Evolutionary conservation across 78 protist genomes (phyloP), one percentile per base, ranked within the genome.

Genomic region (Dictyostelium firmibasis): DNA sequence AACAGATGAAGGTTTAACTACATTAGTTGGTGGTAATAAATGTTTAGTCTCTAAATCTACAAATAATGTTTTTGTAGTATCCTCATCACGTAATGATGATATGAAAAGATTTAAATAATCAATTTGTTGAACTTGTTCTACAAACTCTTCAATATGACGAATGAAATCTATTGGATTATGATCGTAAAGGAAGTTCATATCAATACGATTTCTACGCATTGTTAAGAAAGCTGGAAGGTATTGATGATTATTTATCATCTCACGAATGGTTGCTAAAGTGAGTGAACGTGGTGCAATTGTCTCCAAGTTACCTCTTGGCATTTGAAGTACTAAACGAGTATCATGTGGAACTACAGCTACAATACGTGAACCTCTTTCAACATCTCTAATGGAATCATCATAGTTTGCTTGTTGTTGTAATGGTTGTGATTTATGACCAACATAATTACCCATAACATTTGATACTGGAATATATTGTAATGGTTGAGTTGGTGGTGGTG

Each of bases 301-400:
- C 67, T 97, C 98, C 23, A 97, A 83, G 27, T 96, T 97, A 57
- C 98, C 98, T 36, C 98, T 78, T 9, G 98, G 98, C 98, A 96
- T 96, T 91, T 89, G 86, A 4, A 81, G 57, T n/a, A 89, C 87
- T 8, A 89, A 57, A 31, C 94, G 57, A 47, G 94, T 89, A 57
- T 93, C 97, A 20, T 74, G 84, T 8, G 97, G 89, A 6, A 84
- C 83, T 9, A 78, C 96, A 0, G 81, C 92, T 29, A 94, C 97
- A 25, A 97, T 47, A n/a, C 83, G n/a, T 31, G 97, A 44, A 5
- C 98, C 98, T 31, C 97, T 83, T 64, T 97, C 98, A 27, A 97
- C 93, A 10, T 83, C 91, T 31, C 98, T 50, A 18, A 67, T 44
- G 9, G 95, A 86, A 9, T 91, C 92, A 43, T 96, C 96, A 16